These are phyloP conservation scores for Podospora bellae-mahoneyi DNA, from an alignment of 495 filamentous ascomycete species.

Conservation along the genomic window DNA sequence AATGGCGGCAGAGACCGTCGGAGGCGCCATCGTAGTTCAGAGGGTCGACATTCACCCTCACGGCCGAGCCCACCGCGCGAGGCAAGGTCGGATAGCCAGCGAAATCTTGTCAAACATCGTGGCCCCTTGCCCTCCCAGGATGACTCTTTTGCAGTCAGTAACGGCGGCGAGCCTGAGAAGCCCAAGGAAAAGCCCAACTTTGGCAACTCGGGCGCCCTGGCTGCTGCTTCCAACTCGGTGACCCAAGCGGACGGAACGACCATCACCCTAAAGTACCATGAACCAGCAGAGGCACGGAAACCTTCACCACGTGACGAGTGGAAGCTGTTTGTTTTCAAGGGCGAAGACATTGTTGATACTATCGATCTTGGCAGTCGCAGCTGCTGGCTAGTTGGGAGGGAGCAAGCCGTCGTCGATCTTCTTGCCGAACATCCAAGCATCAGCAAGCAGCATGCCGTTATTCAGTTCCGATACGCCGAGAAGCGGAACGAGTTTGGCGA, in stretches of 20 bases:
- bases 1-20: slow-evolving; percentile 12
- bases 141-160: slow-evolving; percentile 60
- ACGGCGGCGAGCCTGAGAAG: slow-evolving; percentile 48
- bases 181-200: slow-evolving; percentile 90
- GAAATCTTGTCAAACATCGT: slow-evolving; percentile 37
- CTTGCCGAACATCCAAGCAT: slow-evolving; percentile 84
- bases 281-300: slow-evolving; percentile 89
- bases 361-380: slow-evolving; percentile 69
- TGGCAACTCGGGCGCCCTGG: slow-evolving; percentile 72
- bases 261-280: slow-evolving; percentile 90
- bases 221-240: slow-evolving; percentile 83
- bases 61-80: slow-evolving; percentile 6
- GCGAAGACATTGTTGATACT: slow-evolving; percentile 70
- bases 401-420: slow-evolving; percentile 75
- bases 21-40: slow-evolving; percentile 8
- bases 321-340: slow-evolving; percentile 94
- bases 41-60: slow-evolving; percentile 13
- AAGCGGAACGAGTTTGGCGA: slow-evolving; percentile 85
- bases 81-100: slow-evolving; percentile 19
- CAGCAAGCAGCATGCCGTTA: slow-evolving; percentile 90
- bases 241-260: slow-evolving; percentile 59
- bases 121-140: slow-evolving; percentile 67
- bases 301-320: slow-evolving; percentile 73
- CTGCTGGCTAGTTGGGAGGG: slow-evolving; percentile 88
- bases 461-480: slow-evolving; percentile 85